Base-by-base conservation (phyloP, 805 yeast genomes). In the Debaryomyces hansenii region DNA sequence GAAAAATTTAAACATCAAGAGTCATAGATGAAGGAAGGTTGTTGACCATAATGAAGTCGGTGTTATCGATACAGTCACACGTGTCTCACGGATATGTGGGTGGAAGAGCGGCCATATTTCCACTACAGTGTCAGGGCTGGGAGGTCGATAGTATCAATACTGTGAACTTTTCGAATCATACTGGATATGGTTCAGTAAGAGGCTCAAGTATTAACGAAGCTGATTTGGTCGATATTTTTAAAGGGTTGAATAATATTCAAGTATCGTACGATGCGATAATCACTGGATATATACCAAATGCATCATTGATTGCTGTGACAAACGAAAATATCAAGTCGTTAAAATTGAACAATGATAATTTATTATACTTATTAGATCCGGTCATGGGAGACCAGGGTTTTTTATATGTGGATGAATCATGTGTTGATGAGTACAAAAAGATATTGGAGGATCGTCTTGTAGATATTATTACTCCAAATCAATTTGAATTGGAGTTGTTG, bases 41-140 rank as follows among this genome's bases (percentile, higher is more conserved):
- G 11, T 8, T 2, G 10, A 5, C 14, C 5, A 21, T 15, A 20
- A 39, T 39, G 42, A 57, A 57, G 35, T 44, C 56, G 18, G 52
- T 61, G 29, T 50, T 63, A 39, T 56, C 67, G 16, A 73, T 90
- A 8, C 92, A 89, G 55, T 89, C 96, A 3, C 97, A 94, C 64
- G 98, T 94, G 1, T 90, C 83, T 2, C 98, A 92, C 62, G 99
- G 99, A 2, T 86, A 89, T 58, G 99, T 94, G 1, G 99, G 99
- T 1, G 90, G 90, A 63, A 79, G 84, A 47, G 96, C 97, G 0
- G 88, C 94, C 0, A 87, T 92, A 2, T 87, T 94, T 60, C 97
- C 98, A 0, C 68, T 92, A 18, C 97, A 92, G 60, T 71, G 82
- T 36, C 74, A 80, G 38, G 95, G 94, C 0, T 92, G 97, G 97